phyloP scores from a whole-genome alignment of 2,329 filamentous ascomycete species.

The Aureobasidium sp. region DNA sequence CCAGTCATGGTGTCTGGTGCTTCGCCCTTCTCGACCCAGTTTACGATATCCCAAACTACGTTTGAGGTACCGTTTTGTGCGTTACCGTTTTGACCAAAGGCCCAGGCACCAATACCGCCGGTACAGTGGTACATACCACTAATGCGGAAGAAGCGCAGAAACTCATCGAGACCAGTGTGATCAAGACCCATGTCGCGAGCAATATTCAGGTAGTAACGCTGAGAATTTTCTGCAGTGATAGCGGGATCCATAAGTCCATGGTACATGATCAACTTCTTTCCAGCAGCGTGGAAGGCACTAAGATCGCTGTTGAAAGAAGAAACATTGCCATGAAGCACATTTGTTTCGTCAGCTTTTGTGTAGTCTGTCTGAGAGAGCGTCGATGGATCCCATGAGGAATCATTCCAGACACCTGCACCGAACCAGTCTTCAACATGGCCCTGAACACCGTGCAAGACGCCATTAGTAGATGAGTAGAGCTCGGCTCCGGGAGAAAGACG shows the following conservation, averaged over 20 bases:
- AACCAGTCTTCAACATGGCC: constrained; percentile 44
- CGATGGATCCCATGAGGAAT: constrained; percentile 37
- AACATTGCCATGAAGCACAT: constrained; percentile 30
- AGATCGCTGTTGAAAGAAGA: constrained; percentile 31
- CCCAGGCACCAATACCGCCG: constrained; percentile 34
- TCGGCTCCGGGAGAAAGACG: constrained; percentile 46
- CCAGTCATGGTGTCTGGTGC: constrained; percentile 32
- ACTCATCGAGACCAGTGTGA: constrained; percentile 31
- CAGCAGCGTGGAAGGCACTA: constrained; percentile 32
- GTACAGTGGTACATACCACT: constrained; percentile 48
- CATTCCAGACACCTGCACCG: constrained; percentile 43
- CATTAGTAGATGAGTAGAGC: constrained; percentile 31
- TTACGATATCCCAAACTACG: constrained; percentile 38
- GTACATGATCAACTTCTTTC: constrained; percentile 41
- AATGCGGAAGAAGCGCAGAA: constrained; percentile 46
- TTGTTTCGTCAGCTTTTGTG: constrained; percentile 29
- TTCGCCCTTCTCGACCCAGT: constrained; percentile 42
- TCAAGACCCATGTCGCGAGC: constrained; percentile 28
- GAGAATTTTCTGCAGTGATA: constrained; percentile 40
- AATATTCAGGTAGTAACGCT: constrained; percentile 45
- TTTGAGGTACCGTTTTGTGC: constrained; percentile 33
- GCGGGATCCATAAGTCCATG: constrained; percentile 38
- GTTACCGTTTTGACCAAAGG: constrained; percentile 29
- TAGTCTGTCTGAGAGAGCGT: constrained; percentile 37
- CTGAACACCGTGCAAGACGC: constrained; percentile 39